Evolutionary conservation across 2,329 filamentous ascomycete species (phyloP), one percentile per base, ranked within the genome.

Genomic region (Cryphonectria japonica): DNA sequence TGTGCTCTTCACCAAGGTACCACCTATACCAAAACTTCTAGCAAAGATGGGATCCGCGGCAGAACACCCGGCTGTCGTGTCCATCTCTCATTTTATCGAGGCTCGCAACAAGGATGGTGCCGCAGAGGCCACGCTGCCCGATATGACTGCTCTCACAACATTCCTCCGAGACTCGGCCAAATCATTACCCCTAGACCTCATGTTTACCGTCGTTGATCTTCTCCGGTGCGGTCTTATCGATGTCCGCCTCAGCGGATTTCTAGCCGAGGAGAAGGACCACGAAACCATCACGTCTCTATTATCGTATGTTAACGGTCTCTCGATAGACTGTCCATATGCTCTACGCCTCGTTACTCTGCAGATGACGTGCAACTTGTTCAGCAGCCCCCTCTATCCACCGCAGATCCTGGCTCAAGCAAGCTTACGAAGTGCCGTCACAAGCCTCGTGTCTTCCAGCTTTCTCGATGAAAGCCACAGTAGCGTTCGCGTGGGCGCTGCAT

Each of bases 161-260:
- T 91, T 92, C 74, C 72, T 97, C 7, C 85, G 84, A 46, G 81
- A 83, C 1, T 86, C 87, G 0, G 84, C 89, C 3, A 77, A 80
- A 0, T 81, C 83, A 0, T 81, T 97, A 1, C 87, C 92, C 0
- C 78, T 83, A 0, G 92, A 93, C 19, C 82, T 86, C 0, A 86
- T 94, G 60, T 98, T 98, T 78, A 88, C 94, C 0, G 84, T 95
- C 0, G 86, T 97, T n/a, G 96, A 98, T 78, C 86, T 99, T 1
- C 87, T 97, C 66, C 88, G 96, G 32, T 88, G 93, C 73, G 88
- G 92, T 0, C 87, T 97, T 70, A 85, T 91, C 16, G 95, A 98
- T 76, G 85, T 91, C 0, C 89, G 95, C 54, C 85, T 97, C 22
- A 93, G 92, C 72, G 92, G 92, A 26, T 97, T 90, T 81, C 94